Evolutionary conservation across 352 stramenopile genomes (phyloP), one percentile per base, ranked within the genome.

Genomic region (Phytophthora sansomeana): DNA sequence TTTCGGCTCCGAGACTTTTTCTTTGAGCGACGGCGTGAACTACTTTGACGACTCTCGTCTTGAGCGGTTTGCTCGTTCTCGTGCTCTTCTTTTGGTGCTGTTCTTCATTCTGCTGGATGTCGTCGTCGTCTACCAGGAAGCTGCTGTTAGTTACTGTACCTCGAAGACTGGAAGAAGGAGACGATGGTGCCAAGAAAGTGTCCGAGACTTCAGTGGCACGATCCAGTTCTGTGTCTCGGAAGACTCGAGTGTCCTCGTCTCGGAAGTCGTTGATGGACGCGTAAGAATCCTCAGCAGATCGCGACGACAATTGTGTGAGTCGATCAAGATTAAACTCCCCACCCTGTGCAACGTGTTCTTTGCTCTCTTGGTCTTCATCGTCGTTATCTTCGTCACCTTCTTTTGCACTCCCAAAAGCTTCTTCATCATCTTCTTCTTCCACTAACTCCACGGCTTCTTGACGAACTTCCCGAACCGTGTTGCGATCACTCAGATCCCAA

Each of bases 391-490:
- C 63, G 7, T 70, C 54, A n/a, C 61, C 65, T 53, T 81, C 63
- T 4, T 74, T 70, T 6, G 41, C 61, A 61, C 56, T 77, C 0
- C 55, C 58, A 17, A 74, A 70, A 9, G 42, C 58, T 11, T 78
- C 65, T 10, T 80, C 62, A n/a, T 77, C 71, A 26, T 76, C 69
- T 38, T 78, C 69, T 1, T 69, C 65, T 19, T 81, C 54, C 16
- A 72, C 69, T 41, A 58, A 28, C 6, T 74, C 44, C 8, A 28
- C 38, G 16, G 49, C 56, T 39, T 63, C 57, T 8, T 80, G 67
- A 14, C 44, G 62, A 44, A 56, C 39, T 39, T 38, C 35, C 56
- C 16, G 48, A 35, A 61, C 50, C 21, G 46, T 73, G 28, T 67
- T 71, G 21, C 69, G 58, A 33, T 68, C 64, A n/a, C 44, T 77